phyloP scores from a whole-genome alignment of 495 filamentous ascomycete genomes.

The Evansstolkia leycettana region DNA sequence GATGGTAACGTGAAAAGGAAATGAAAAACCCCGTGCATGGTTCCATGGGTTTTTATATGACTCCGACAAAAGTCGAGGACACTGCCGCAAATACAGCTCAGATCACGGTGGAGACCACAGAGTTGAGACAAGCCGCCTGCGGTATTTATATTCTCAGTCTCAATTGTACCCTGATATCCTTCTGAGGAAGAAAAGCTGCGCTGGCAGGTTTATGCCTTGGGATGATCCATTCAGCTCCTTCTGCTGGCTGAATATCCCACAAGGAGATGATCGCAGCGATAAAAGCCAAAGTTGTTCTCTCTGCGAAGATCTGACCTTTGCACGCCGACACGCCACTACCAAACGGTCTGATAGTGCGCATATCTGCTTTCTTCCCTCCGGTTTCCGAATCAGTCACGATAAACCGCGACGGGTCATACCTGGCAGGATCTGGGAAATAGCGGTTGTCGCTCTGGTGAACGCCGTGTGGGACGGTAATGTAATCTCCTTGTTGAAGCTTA shows the following conservation, averaged over 20 bases:
- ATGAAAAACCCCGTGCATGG: background rate
- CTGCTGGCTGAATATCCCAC: constrained; percentile 38
- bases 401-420: constrained; percentile 41
- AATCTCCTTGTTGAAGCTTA: constrained; percentile 34
- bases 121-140: too few relatives aligned
- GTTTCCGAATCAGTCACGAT: constrained; percentile 27
- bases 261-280: constrained; percentile 34
- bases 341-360: constrained; percentile 26
- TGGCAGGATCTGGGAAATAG: constrained; percentile 34
- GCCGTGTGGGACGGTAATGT: constrained; percentile 35
- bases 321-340: constrained; percentile 33
- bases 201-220: constrained; percentile 21
- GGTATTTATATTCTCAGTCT: constrained; percentile 14
- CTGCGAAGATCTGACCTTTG: constrained; percentile 36
- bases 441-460: constrained; percentile 35
- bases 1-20: too few relatives aligned
- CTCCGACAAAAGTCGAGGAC: too few relatives aligned
- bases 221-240: constrained; percentile 14
- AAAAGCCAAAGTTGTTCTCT: constrained; percentile 36
- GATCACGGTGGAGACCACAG: too few relatives aligned
- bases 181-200: constrained; percentile 24
- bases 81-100: too few relatives aligned
- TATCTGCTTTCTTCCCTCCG: constrained; percentile 13
- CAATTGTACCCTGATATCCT: constrained; percentile 25
- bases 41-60: too few relatives aligned